phyloP scores from a whole-genome alignment of 2,329 filamentous ascomycete genomes.

The Colletotrichum graminicola region DNA sequence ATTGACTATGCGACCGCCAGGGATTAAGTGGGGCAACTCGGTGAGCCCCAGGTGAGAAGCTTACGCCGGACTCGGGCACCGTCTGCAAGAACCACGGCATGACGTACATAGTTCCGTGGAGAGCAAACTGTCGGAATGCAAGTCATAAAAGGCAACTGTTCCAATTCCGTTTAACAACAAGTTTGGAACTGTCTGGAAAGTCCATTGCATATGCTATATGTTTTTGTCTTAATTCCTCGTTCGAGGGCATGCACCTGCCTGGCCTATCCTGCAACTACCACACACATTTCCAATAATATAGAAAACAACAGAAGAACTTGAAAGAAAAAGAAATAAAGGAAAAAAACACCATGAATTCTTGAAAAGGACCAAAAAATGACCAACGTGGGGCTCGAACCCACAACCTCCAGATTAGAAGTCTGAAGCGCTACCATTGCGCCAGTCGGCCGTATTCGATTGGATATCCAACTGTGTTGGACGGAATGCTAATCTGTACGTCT shows the following conservation, averaged over 20 bases:
- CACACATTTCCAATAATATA: neutral
- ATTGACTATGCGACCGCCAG: conserved; percentile 36
- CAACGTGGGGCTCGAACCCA: conserved; percentile 42
- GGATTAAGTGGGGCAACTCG: conserved; percentile 29
- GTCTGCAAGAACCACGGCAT: neutral
- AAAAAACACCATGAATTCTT: too few species aligned
- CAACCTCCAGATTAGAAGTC: conserved; percentile 42
- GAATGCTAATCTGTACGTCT: fast-evolving
- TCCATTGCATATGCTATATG: too few species aligned
- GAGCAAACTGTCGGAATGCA: neutral
- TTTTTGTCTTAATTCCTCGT: too few species aligned
- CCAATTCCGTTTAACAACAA: neutral
- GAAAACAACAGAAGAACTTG: too few species aligned
- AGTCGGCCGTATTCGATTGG: conserved; percentile 20
- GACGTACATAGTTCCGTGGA: neutral
- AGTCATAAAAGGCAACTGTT: neutral
- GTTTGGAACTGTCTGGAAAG: too few species aligned
- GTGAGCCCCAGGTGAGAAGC: conserved; percentile 32
- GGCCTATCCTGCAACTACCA: too few species aligned
- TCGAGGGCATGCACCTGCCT: too few species aligned
- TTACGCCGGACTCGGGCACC: neutral
- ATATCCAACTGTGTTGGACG: conserved; percentile 21
- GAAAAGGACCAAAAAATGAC: conserved; percentile 20
- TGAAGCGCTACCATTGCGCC: conserved; percentile 43
- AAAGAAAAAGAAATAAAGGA: too few species aligned